Conservation (phyloP, 208 protist genomes). For the Tetramitus jugosus region DNA sequence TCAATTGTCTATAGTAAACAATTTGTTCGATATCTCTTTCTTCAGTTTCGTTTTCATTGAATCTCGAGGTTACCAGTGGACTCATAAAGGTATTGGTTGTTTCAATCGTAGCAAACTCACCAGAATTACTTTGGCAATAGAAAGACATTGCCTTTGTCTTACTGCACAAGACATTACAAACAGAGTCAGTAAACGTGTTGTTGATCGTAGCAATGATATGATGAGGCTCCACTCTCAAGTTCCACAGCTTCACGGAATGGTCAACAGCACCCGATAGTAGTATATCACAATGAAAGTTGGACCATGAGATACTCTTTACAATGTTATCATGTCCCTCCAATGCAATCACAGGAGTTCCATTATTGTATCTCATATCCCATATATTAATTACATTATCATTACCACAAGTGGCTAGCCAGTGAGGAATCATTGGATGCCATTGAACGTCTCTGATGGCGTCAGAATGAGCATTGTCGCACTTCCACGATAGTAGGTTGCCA, state of each 20-base stretch:
- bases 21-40: not conserved
- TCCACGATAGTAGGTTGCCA: not conserved
- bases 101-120: not conserved
- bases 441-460: slow-evolving; percentile 4
- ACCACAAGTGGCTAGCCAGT: slow-evolving; percentile 17
- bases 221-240: slow-evolving; percentile 35
- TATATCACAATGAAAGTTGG: slow-evolving; percentile 39
- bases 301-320: slow-evolving; percentile 51
- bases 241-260: slow-evolving; percentile 60
- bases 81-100: not conserved
- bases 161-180: not conserved
- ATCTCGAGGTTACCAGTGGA: not conserved
- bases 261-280: slow-evolving; percentile 58
- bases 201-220: not conserved
- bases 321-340: slow-evolving; percentile 22
- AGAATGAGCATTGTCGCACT: not conserved
- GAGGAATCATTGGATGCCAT: slow-evolving; percentile 13
- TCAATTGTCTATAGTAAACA: not conserved
- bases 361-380: slow-evolving; percentile 18
- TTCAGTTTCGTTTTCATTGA: not conserved
- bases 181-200: not conserved
- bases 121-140: not conserved
- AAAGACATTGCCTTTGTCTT: not conserved
- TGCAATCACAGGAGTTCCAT: not conserved
- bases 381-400: slow-evolving; percentile 11